Conservation (phyloP, 2,329 filamentous ascomycete species). For the Microcyclosporella mali region DNA sequence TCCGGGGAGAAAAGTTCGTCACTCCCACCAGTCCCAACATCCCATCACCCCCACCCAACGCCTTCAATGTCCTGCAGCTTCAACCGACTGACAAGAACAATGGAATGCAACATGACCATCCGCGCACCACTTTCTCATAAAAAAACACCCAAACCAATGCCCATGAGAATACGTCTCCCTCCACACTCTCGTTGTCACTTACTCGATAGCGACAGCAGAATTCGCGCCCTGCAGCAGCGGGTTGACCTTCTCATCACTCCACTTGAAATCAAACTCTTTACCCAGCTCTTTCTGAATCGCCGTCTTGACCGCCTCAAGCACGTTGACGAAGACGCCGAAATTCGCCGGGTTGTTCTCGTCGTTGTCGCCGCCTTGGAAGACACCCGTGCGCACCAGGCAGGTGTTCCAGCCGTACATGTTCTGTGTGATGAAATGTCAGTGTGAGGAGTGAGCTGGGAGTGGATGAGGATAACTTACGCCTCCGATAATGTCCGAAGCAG, state of each 20-base stretch:
- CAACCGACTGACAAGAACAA: too few relatives aligned
- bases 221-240: conserved; percentile 45
- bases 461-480: conserved; percentile 35
- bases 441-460: background rate
- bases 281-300: conserved; percentile 65
- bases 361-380: conserved; percentile 70
- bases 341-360: conserved; percentile 70
- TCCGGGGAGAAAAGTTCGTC: too few relatives aligned
- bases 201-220: conserved; percentile 23
- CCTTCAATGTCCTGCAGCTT: too few relatives aligned
- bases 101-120: too few relatives aligned
- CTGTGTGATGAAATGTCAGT: conserved; percentile 6
- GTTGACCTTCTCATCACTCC: conserved; percentile 62
- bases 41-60: too few relatives aligned
- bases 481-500: conserved; percentile 65
- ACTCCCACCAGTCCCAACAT: too few relatives aligned
- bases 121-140: too few relatives aligned
- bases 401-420: conserved; percentile 83
- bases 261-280: conserved; percentile 67
- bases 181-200: too few relatives aligned
- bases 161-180: too few relatives aligned
- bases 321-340: conserved; percentile 69
- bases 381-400: conserved; percentile 69
- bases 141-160: too few relatives aligned
- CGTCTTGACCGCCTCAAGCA: conserved; percentile 63